Conservation (phyloP, 2,329 filamentous ascomycete species). For the Thyridium curvatum region DNA sequence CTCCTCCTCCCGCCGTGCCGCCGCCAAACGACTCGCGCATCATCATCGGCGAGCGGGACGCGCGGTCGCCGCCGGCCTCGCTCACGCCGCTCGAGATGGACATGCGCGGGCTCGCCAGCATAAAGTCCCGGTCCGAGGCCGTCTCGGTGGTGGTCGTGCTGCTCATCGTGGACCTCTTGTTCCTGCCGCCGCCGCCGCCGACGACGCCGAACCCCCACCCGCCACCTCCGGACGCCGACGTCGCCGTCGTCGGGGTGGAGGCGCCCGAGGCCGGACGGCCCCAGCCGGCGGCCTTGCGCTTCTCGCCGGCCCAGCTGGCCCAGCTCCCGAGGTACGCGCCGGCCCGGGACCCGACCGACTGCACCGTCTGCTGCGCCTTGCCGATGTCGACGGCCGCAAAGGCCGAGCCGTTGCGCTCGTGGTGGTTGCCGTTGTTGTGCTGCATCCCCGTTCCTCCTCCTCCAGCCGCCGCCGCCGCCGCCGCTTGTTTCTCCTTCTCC, state of each 20-base stretch:
- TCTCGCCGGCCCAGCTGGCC: slow-evolving; percentile 69
- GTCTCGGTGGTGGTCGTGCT: slow-evolving; percentile 12
- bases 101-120: slow-evolving; percentile 6
- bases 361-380: slow-evolving; percentile 38
- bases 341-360: slow-evolving; percentile 48
- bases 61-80: neutral
- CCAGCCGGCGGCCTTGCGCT: slow-evolving; percentile 53
- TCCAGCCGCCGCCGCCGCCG: neutral
- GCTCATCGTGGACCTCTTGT: slow-evolving; percentile 4
- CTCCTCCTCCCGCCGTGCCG: too few relatives aligned
- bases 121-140: slow-evolving; percentile 6
- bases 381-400: slow-evolving; percentile 21
- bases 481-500: slow-evolving; percentile 1
- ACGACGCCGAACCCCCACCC: slow-evolving; percentile 3
- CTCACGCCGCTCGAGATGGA: slow-evolving; percentile 10
- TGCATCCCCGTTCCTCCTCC: neutral
- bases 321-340: slow-evolving; percentile 63
- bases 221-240: neutral
- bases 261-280: slow-evolving; percentile 16
- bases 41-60: neutral
- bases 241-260: slow-evolving; percentile 1
- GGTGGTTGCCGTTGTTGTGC: neutral
- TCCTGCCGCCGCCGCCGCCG: slow-evolving; percentile 1
- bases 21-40: neutral
- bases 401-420: neutral